Conservation (phyloP, 1,284 basidiomycete genomes). For the Melampsora larici-populina region DNA sequence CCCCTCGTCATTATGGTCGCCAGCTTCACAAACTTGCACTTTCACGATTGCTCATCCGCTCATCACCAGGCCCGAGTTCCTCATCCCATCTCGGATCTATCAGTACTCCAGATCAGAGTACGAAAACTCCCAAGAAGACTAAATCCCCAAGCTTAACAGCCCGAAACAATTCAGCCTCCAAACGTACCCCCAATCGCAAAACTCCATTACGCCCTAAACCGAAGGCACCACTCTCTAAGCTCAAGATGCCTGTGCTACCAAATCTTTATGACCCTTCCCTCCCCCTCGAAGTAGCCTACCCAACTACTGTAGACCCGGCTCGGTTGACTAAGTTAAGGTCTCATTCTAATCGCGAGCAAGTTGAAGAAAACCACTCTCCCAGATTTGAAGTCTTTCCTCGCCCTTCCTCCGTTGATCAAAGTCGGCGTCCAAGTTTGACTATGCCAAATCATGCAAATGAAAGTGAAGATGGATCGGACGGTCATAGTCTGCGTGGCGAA, state of each 20-base stretch:
- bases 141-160: background rate
- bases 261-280: slow-evolving; percentile 35
- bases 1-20: slow-evolving; percentile 25
- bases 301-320: background rate
- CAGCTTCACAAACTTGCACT: slow-evolving; percentile 21
- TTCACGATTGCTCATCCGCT: background rate
- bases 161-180: background rate
- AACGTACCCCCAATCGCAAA: background rate
- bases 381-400: background rate
- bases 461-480: background rate
- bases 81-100: background rate
- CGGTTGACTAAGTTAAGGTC: background rate
- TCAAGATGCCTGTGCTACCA: slow-evolving; percentile 15
- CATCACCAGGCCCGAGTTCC: background rate
- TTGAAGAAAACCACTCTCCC: background rate
- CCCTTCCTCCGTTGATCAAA: background rate
- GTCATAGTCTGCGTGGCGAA: slow-evolving; percentile 8
- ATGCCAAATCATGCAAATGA: background rate
- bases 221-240: background rate
- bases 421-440: background rate
- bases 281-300: slow-evolving; percentile 8
- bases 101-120: slow-evolving; percentile 9
- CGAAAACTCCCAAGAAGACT: background rate
- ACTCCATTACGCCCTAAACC: background rate
- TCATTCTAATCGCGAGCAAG: background rate